phyloP scores from a whole-genome alignment of 2,329 filamentous ascomycete species.

The Colletotrichum shisoi region DNA sequence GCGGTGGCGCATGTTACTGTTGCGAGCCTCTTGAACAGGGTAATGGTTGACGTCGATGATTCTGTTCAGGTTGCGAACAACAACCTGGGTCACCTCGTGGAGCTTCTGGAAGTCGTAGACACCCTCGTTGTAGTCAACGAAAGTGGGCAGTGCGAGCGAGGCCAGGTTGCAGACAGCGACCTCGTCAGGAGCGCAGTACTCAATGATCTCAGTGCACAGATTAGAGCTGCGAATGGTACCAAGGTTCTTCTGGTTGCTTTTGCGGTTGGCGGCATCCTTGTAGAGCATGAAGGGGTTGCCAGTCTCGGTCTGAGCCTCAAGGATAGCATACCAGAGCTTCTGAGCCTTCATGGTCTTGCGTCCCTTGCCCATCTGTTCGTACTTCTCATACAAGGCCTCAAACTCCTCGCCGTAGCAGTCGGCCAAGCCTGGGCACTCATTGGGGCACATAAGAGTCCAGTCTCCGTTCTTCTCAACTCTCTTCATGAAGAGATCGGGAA shows the following conservation, averaged over 20 bases:
- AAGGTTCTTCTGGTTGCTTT: constrained; percentile 99
- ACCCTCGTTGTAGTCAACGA: constrained; percentile 83
- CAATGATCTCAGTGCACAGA: constrained; percentile 97
- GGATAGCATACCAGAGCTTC: constrained; percentile 99
- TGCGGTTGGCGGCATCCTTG: constrained; percentile 97
- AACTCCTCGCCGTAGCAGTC: constrained; percentile 99
- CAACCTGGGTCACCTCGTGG: constrained; percentile 90
- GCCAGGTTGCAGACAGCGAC: constrained; percentile 98
- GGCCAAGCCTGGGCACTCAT: constrained; percentile 91
- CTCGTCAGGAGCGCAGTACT: constrained; percentile 97
- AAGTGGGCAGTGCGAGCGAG: constrained; percentile 89
- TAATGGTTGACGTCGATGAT: constrained; percentile 99
- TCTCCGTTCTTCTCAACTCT: constrained; percentile 95
- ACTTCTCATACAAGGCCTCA: constrained; percentile 90
- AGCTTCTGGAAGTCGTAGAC: constrained; percentile 96
- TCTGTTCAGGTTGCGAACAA: constrained; percentile 95
- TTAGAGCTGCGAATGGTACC: constrained; percentile 99
- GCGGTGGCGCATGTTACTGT: constrained; percentile 96
- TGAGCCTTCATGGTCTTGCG: constrained; percentile 94
- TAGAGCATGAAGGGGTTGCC: constrained; percentile 99
- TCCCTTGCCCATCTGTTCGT: constrained; percentile 86
- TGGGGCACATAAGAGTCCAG: constrained; percentile 98
- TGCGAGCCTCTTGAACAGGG: constrained; percentile 90
- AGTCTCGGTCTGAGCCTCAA: constrained; percentile 98
- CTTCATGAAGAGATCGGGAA: constrained; percentile 99